Evolutionary conservation across 148 eudicot genomes (phyloP).

Genomic region (Euryodendron excelsum): DNA sequence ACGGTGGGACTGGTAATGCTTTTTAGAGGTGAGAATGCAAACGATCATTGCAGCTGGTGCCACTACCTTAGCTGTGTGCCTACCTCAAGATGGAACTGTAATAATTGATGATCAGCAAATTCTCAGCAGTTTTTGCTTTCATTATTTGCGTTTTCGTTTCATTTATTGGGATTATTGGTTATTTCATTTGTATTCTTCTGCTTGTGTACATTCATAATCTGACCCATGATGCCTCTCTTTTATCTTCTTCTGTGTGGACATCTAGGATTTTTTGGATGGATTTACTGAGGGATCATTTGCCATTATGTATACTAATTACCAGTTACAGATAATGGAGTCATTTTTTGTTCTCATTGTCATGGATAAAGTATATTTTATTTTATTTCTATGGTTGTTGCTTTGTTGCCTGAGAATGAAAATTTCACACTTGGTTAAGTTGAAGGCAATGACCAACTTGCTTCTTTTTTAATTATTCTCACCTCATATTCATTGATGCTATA

Average conservation of each 20-base stretch:
- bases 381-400: too few relatives aligned
- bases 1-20: slow-evolving; percentile 54
- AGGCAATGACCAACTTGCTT: too few relatives aligned
- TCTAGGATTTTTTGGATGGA: background rate
- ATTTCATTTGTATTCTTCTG: background rate
- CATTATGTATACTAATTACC: background rate
- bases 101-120: slow-evolving; percentile 18
- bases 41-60: slow-evolving; percentile 68
- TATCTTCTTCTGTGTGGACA: background rate
- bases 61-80: slow-evolving; percentile 71
- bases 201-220: background rate
- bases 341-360: background rate
- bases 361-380: too few relatives aligned
- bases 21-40: slow-evolving; percentile 52
- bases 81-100: slow-evolving; percentile 52
- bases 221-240: too few relatives aligned
- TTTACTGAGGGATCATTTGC: background rate
- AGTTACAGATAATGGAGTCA: background rate
- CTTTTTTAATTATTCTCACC: too few relatives aligned
- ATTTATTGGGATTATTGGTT: background rate
- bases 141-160: background rate
- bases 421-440: too few relatives aligned
- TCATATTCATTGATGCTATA: too few relatives aligned
- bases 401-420: background rate
- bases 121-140: background rate